Conservation (phyloP, 371 early-diverging fungal genomes). For the Saksenaea oblongispora region DNA sequence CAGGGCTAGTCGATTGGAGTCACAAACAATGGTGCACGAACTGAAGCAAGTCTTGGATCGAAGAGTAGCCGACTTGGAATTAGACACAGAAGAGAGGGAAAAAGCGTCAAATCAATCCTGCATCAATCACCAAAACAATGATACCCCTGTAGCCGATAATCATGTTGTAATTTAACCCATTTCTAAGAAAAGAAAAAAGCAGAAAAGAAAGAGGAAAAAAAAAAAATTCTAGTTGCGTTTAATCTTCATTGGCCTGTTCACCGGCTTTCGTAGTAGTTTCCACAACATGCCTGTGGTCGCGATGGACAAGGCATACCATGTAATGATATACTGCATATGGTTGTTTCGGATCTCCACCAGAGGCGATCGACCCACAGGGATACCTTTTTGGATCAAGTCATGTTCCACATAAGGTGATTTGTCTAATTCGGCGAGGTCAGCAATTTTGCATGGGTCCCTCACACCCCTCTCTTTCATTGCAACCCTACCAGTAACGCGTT, state of each 20-base stretch:
- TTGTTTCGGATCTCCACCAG: slow-evolving; percentile 80
- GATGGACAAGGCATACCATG: slow-evolving; percentile 80
- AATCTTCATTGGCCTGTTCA: slow-evolving; percentile 35
- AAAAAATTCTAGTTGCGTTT: slow-evolving; percentile 22
- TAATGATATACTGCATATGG: slow-evolving; percentile 85
- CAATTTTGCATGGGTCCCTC: background rate
- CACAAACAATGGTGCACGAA: slow-evolving; percentile 64
- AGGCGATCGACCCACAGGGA: slow-evolving; percentile 74
- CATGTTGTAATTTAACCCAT: background rate
- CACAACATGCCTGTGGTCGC: slow-evolving; percentile 72
- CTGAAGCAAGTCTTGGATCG: slow-evolving; percentile 62
- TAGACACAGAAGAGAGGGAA: slow-evolving; percentile 17
- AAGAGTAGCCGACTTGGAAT: slow-evolving; percentile 39
- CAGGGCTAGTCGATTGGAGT: slow-evolving; percentile 31
- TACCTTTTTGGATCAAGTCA: slow-evolving; percentile 56
- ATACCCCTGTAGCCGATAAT: background rate
- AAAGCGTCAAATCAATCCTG: background rate
- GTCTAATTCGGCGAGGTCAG: slow-evolving; percentile 17
- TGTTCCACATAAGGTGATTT: slow-evolving; percentile 40
- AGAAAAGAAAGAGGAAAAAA: background rate
- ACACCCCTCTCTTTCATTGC: slow-evolving; percentile 12
- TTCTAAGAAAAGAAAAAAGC: background rate
- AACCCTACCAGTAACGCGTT: slow-evolving; percentile 62
- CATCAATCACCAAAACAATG: background rate
- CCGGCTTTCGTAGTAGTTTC: slow-evolving; percentile 48